These are phyloP conservation scores for Hirsutella rhossiliensis DNA, from an alignment of 2,329 filamentous ascomycete species.

Conservation along the genomic window DNA sequence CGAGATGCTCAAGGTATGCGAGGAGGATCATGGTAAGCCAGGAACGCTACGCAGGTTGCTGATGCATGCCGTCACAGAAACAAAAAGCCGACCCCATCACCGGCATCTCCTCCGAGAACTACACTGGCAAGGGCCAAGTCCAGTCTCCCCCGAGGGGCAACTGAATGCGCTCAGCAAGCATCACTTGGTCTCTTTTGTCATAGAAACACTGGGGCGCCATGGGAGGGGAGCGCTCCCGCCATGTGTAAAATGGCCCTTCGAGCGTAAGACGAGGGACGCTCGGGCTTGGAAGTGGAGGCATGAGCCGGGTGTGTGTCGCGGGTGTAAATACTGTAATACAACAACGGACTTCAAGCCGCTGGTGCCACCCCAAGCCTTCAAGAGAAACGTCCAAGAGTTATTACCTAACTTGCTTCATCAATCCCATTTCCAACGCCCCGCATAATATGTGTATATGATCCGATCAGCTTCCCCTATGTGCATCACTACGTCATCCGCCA, in stretches of 20 bases:
- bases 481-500: slow-evolving; percentile 21
- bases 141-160: slow-evolving; percentile 51
- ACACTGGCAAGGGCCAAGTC: slow-evolving; percentile 66
- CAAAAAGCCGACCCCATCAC: slow-evolving; percentile 82
- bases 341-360: slow-evolving; percentile 23
- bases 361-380: slow-evolving; percentile 10
- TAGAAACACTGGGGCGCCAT: slow-evolving; percentile 19
- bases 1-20: slow-evolving; percentile 75
- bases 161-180: slow-evolving; percentile 21
- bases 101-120: slow-evolving; percentile 68
- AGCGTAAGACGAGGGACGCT: not conserved
- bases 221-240: slow-evolving; percentile 11
- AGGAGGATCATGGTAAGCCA: not conserved
- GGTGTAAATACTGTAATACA: slow-evolving; percentile 34
- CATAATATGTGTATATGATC: not conserved
- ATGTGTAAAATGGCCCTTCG: not conserved
- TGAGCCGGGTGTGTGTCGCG: slow-evolving; percentile 12
- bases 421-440: not conserved
- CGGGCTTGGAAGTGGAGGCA: slow-evolving; percentile 6
- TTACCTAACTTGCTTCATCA: not conserved
- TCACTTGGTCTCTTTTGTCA: slow-evolving; percentile 20
- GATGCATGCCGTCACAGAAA: slow-evolving; percentile 35
- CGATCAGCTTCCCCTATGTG: not conserved
- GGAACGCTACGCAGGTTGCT: not conserved
- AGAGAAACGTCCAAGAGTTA: not conserved